Conservation (phyloP, 176 grass and related monocot species). For the Triticum monococcum region DNA sequence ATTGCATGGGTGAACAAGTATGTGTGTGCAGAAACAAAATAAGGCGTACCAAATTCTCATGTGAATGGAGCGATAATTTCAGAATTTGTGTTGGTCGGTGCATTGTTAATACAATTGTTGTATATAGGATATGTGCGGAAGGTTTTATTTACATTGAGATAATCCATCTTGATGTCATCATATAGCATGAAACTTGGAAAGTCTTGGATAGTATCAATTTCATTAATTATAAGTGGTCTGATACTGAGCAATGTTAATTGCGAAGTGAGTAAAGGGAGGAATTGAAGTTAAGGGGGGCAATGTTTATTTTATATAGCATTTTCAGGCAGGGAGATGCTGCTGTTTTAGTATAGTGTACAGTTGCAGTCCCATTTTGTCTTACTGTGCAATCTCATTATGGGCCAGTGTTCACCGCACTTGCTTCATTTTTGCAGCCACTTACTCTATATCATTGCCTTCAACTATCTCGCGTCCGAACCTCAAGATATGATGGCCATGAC, state of each 20-base stretch:
- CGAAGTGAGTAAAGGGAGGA: background rate
- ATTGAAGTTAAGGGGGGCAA: background rate
- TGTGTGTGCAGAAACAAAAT: too few species aligned
- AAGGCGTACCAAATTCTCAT: background rate
- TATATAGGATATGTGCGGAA: background rate
- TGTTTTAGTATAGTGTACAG: background rate
- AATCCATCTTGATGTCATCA: background rate
- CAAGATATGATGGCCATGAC: constrained; percentile 42
- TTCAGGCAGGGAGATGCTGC: background rate
- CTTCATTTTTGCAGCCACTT: constrained; percentile 64
- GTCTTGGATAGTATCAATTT: background rate
- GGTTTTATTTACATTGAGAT: background rate
- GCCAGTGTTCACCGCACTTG: background rate
- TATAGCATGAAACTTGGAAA: background rate
- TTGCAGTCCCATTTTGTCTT: background rate
- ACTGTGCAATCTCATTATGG: background rate
- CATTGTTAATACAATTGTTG: background rate
- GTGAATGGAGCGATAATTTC: background rate
- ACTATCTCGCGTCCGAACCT: constrained; percentile 47
- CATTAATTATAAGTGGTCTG: background rate
- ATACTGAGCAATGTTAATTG: background rate
- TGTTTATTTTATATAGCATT: background rate
- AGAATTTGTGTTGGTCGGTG: background rate
- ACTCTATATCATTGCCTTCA: constrained; percentile 82
- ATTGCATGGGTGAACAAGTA: background rate